A percentile compares a stretch with the other conserved stretches of the same genome.
phyloP scores from a whole-genome alignment of 2,329 filamentous ascomycete species.

The Cladosporium phlei region DNA sequence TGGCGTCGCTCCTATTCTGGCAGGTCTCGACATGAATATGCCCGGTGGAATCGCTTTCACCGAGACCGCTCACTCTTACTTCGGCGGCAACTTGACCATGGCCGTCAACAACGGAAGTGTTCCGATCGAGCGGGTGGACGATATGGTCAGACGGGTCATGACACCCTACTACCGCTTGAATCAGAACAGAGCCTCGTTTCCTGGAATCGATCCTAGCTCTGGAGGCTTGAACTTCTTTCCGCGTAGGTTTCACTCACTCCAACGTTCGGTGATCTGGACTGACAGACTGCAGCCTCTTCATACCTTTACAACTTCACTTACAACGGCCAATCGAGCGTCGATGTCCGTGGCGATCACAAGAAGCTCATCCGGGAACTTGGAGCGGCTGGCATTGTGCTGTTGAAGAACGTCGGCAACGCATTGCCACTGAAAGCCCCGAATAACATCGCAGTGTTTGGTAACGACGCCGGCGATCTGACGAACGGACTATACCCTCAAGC shows the following conservation, averaged over 20 bases:
- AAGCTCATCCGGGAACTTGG: constrained; percentile 37
- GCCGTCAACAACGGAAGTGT: constrained; percentile 55
- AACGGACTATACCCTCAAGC: constrained; percentile 38
- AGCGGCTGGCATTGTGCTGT: constrained; percentile 37
- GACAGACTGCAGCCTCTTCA: not conserved
- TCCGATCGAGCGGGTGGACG: constrained; percentile 49
- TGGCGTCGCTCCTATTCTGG: constrained; percentile 35
- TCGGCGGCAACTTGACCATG: constrained; percentile 35
- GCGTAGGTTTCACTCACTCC: not conserved
- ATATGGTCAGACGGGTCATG: constrained; percentile 51
- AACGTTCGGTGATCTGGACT: not conserved
- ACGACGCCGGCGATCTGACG: constrained; percentile 42
- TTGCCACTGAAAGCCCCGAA: constrained; percentile 49
- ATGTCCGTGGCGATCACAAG: constrained; percentile 35
- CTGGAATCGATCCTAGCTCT: constrained; percentile 32
- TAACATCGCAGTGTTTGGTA: constrained; percentile 37
- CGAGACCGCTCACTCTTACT: constrained; percentile 18
- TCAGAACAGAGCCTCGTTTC: constrained; percentile 44
- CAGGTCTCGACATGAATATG: constrained; percentile 60
- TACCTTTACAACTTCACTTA: constrained; percentile 32
- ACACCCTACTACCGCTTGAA: constrained; percentile 54
- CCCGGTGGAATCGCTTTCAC: constrained; percentile 35
- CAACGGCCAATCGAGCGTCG: constrained; percentile 27
- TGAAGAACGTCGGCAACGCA: constrained; percentile 48
- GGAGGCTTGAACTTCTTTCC: constrained; percentile 20